These are phyloP conservation scores for Zymoseptoria crescenta DNA, from an alignment of 2,329 filamentous ascomycete species.

Conservation along the genomic window DNA sequence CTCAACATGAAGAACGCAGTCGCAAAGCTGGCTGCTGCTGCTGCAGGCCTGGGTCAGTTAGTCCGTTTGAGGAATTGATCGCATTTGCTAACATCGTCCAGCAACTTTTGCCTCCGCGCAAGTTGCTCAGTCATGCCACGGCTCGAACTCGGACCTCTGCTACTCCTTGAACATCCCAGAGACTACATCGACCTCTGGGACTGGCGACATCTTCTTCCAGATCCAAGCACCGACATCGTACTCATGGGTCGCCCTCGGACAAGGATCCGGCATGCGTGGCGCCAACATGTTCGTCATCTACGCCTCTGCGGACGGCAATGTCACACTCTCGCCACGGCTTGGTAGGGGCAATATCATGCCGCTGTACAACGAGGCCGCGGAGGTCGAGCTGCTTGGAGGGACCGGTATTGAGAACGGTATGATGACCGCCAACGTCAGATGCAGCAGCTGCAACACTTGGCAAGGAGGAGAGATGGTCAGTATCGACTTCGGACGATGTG, in stretches of 20 bases:
- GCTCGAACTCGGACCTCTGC: constrained; percentile 26
- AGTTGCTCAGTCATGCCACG: constrained; percentile 13
- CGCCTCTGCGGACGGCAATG: constrained; percentile 45
- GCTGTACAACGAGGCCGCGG: constrained; percentile 32
- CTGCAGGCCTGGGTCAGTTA: neutral
- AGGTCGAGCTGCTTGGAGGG: constrained; percentile 45
- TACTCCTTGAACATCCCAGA: constrained; percentile 50
- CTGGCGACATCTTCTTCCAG: constrained; percentile 52
- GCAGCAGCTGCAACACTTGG: constrained; percentile 47
- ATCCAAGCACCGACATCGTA: constrained; percentile 45
- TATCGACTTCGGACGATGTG: neutral
- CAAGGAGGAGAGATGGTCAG: constrained; percentile 40
- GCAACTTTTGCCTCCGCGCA: constrained; percentile 7
- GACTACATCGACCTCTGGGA: constrained; percentile 42
- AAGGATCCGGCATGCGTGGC: constrained; percentile 45
- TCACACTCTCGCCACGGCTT: constrained; percentile 49
- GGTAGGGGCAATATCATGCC: constrained; percentile 40
- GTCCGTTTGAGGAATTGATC: neutral
- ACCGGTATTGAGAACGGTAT: constrained; percentile 44
- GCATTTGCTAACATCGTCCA: neutral
- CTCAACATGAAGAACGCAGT: neutral
- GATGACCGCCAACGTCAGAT: constrained; percentile 51
- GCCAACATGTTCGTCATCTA: constrained; percentile 54
- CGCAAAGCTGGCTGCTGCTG: neutral
- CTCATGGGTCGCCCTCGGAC: constrained; percentile 49